Evolutionary conservation across 306 rosid genomes (phyloP).

Genomic region (Psophocarpus tetragonolobus): DNA sequence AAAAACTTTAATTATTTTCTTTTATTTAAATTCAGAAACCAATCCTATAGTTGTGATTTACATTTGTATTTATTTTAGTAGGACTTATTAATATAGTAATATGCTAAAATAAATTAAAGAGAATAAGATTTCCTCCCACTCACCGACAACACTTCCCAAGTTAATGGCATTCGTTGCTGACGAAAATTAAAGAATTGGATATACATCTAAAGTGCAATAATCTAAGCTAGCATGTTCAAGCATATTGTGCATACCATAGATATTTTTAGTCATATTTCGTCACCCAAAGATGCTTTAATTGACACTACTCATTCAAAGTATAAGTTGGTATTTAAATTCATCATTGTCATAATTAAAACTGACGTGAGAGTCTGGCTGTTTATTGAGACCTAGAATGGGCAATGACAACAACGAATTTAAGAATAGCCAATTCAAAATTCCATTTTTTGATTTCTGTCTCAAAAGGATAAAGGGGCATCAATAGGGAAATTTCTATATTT

Average conservation of each 20-base stretch:
- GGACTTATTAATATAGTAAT: neutral
- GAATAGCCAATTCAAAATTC: conserved; percentile 11
- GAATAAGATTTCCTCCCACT: neutral
- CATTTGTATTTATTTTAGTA: neutral
- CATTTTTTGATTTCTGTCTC: neutral
- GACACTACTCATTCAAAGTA: neutral
- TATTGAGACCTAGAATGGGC: neutral
- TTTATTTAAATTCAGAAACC: no score
- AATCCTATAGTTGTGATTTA: no score
- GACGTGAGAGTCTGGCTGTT: neutral
- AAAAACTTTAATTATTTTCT: no score
- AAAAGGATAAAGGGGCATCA: neutral
- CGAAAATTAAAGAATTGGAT: neutral
- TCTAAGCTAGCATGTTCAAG: neutral
- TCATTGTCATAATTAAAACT: conserved; percentile 4
- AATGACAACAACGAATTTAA: neutral
- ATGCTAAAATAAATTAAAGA: neutral
- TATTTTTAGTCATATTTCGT: neutral
- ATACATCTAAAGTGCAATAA: neutral
- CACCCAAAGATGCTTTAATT: neutral
- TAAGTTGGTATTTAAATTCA: neutral
- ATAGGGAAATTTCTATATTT: neutral
- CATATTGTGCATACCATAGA: neutral
- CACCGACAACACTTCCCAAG: no score
- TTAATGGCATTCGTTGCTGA: neutral